phyloP scores from a whole-genome alignment of 1,284 basidiomycete species.

The Ceratobasidium sp. region DNA sequence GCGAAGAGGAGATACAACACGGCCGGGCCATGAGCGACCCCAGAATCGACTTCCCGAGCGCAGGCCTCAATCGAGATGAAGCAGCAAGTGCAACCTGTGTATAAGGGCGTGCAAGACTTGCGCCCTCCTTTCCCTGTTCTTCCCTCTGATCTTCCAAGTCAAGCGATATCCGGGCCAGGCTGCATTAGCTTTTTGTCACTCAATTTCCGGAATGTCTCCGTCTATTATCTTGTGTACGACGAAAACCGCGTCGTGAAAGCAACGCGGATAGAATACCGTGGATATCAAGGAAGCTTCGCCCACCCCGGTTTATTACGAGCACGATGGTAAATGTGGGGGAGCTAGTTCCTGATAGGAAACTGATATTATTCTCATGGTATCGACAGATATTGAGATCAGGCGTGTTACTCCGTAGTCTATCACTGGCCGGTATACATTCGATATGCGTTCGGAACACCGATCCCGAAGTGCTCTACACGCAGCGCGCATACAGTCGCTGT shows the following conservation, averaged over 20 bases:
- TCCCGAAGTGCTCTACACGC: slow-evolving; percentile 15
- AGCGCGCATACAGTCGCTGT: slow-evolving; percentile 20
- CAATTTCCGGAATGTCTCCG: slow-evolving; percentile 23
- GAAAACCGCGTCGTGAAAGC: slow-evolving; percentile 29
- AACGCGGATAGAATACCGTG: slow-evolving; percentile 26
- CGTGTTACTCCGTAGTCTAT: slow-evolving; percentile 18
- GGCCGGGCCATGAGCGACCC: slow-evolving; percentile 3
- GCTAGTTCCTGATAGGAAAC: not conserved
- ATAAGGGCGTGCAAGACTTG: slow-evolving; percentile 14
- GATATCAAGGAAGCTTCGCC: slow-evolving; percentile 19
- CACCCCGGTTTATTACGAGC: slow-evolving; percentile 25
- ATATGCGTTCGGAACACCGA: slow-evolving; percentile 7
- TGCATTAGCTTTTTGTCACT: not conserved
- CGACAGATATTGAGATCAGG: slow-evolving; percentile 23
- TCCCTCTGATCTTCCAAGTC: not conserved
- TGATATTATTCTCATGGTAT: not conserved
- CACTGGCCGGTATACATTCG: slow-evolving; percentile 14
- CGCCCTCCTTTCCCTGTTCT: not conserved
- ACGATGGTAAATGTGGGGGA: slow-evolving; percentile 17
- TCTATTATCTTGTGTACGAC: slow-evolving; percentile 19
- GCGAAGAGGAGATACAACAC: not conserved
- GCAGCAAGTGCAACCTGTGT: not conserved
- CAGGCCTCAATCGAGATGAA: slow-evolving; percentile 28
- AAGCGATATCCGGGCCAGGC: not conserved
- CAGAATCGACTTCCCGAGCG: not conserved